These are phyloP conservation scores for Schizochytrium sp. DNA, from an alignment of 108 stramenopile species.

Conservation along the genomic window DNA sequence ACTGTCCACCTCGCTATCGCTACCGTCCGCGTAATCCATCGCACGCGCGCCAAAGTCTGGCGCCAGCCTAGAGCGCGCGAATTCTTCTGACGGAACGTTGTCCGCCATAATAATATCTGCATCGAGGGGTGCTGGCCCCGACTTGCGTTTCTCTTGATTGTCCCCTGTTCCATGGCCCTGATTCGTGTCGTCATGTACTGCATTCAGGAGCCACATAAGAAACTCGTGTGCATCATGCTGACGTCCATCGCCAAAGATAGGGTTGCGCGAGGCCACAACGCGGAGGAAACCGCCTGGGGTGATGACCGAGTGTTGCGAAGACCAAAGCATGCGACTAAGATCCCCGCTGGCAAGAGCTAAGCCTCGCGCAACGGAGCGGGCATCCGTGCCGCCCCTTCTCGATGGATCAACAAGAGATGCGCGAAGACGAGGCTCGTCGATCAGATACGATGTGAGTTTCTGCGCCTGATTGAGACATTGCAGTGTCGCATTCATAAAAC, in stretches of 20 bases:
- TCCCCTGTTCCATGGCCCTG: neutral
- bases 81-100: no score
- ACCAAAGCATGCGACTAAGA: neutral
- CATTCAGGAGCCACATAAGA: neutral
- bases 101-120: no score
- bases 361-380: no score
- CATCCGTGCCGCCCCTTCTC: no score
- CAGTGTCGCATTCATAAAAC: constrained; percentile 86
- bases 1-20: neutral
- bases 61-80: no score
- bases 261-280: neutral
- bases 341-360: neutral
- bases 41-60: no score
- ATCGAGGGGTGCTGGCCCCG: no score
- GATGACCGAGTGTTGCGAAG: neutral
- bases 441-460: constrained; percentile 75
- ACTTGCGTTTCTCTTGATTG: no score
- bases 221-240: constrained; percentile 13
- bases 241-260: neutral
- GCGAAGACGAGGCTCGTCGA: constrained; percentile 25
- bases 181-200: neutral
- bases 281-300: neutral
- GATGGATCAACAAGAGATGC: neutral
- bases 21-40: no score
- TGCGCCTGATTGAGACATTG: constrained; percentile 81